Evolutionary conservation across 106 monocot species (phyloP).

Genomic region (Phalaenopsis aphrodite): DNA sequence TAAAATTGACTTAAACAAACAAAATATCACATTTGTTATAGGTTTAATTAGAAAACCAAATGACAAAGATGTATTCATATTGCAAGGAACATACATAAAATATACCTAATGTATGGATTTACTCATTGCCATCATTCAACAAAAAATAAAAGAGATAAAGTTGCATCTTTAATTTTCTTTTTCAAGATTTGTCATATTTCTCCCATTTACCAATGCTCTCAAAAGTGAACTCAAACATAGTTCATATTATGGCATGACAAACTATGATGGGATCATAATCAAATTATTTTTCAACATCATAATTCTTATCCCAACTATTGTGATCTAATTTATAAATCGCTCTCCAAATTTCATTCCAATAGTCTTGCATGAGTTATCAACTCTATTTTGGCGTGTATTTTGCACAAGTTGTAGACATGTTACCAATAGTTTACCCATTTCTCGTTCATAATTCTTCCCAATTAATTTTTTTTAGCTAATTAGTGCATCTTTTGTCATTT

Average conservation of each 20-base stretch:
- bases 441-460: not conserved
- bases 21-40: not conserved
- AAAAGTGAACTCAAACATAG: not conserved
- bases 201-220: not conserved
- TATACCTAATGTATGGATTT: no score
- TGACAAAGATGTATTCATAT: not conserved
- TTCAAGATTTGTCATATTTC: not conserved
- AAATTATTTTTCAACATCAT: not conserved
- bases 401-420: not conserved
- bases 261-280: not conserved
- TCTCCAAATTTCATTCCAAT: no score
- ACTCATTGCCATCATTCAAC: no score
- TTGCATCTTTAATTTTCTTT: not conserved
- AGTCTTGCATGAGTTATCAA: no score
- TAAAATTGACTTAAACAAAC: constrained; percentile 1
- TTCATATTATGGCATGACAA: not conserved
- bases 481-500: not conserved
- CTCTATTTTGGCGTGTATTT: not conserved
- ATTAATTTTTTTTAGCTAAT: not conserved
- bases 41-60: not conserved
- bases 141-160: not conserved
- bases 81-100: not conserved
- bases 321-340: no score
- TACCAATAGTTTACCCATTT: not conserved
- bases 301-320: not conserved